phyloP scores from a whole-genome alignment of 2,329 filamentous ascomycete genomes.

The Rhinocladiella similis region DNA sequence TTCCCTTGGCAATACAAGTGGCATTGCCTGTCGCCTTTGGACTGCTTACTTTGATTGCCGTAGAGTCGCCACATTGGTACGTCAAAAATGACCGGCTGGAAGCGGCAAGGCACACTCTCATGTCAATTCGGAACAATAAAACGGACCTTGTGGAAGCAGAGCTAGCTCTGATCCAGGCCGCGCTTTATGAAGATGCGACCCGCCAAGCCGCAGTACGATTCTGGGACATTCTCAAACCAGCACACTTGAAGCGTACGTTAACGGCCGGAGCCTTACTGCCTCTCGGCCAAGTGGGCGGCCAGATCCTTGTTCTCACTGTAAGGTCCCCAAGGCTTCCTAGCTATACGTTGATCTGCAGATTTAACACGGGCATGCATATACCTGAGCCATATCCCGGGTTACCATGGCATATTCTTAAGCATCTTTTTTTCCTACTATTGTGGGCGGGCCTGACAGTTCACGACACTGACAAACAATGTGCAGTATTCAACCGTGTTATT shows the following conservation, averaged over 20 bases:
- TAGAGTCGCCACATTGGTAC: slow-evolving; percentile 39
- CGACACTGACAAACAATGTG: no score
- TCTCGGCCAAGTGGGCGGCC: slow-evolving; percentile 39
- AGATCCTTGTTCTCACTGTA: slow-evolving; percentile 38
- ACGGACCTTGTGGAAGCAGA: slow-evolving; percentile 10
- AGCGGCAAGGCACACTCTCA: not conserved
- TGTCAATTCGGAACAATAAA: slow-evolving; percentile 7
- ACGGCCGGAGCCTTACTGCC: slow-evolving; percentile 38
- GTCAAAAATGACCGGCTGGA: slow-evolving; percentile 11
- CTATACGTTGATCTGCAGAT: no score
- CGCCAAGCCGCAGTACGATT: slow-evolving; percentile 32
- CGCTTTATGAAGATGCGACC: slow-evolving; percentile 32
- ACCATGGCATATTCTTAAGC: no score
- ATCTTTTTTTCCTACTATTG: no score
- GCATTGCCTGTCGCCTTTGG: slow-evolving; percentile 35
- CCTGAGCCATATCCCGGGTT: no score
- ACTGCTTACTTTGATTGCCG: slow-evolving; percentile 32
- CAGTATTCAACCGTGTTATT: slow-evolving; percentile 40
- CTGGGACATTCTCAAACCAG: slow-evolving; percentile 38
- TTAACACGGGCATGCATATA: no score
- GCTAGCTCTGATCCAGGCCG: slow-evolving; percentile 7
- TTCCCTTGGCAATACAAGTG: slow-evolving; percentile 39
- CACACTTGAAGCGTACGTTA: slow-evolving; percentile 39
- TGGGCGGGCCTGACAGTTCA: no score
- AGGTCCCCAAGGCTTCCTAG: no score